A percentile compares a stretch with the other conserved stretches of the same genome.
Evolutionary conservation across 768 basidiomycete genomes (phyloP).

Genomic region (Lactifluus pinguis): DNA sequence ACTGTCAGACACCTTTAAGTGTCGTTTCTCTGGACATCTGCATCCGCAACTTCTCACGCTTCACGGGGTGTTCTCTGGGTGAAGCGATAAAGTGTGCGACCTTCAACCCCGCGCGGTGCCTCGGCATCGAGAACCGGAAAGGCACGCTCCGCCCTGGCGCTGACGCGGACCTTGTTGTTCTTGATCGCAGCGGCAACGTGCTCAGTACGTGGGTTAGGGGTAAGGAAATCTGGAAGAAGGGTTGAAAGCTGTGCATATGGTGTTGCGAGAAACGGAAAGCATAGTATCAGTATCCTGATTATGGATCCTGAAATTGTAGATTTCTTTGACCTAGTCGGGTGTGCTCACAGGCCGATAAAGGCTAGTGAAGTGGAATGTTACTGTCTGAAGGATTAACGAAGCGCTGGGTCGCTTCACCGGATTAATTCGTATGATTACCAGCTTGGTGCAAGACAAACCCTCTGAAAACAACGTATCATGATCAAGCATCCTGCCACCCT

Average conservation of each 20-base stretch:
- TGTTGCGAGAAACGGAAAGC: background rate
- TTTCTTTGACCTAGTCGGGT: background rate
- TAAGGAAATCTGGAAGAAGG: conserved; percentile 54
- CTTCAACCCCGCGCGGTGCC: conserved; percentile 74
- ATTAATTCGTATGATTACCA: background rate
- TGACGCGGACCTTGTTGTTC: conserved; percentile 77
- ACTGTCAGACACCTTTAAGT: conserved; percentile 28
- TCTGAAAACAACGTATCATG: too few species aligned
- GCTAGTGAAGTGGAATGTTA: background rate
- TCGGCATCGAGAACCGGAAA: conserved; percentile 71
- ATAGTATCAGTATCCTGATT: background rate
- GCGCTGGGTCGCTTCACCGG: background rate
- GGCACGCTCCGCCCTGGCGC: conserved; percentile 76
- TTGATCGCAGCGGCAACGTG: conserved; percentile 58
- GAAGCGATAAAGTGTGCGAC: conserved; percentile 85
- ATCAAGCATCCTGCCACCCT: too few species aligned
- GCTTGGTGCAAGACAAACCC: too few species aligned
- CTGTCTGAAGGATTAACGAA: background rate
- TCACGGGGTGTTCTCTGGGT: conserved; percentile 75
- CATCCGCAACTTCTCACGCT: conserved; percentile 75
- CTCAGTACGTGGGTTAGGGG: conserved; percentile 73
- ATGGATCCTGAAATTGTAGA: background rate
- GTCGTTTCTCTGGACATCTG: conserved; percentile 79
- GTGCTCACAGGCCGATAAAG: too few species aligned
- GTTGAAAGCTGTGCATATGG: background rate